Percentiles rank a stretch among this genome's conserved stretches.
phyloP scores from a whole-genome alignment of 768 basidiomycete genomes.

The Scleroderma bovista region DNA sequence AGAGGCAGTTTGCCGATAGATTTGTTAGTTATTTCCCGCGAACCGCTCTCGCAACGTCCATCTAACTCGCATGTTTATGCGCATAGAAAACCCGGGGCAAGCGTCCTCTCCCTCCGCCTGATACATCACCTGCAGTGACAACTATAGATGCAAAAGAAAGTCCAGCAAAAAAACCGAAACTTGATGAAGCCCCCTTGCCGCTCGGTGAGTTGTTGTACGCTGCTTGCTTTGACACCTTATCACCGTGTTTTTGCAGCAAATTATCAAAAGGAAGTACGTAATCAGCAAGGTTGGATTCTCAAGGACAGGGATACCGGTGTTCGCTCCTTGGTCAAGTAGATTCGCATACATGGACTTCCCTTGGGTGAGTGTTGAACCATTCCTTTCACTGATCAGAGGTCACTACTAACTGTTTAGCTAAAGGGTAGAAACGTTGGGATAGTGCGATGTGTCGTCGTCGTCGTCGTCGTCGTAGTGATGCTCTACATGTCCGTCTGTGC shows the following conservation, averaged over 20 bases:
- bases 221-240: not conserved
- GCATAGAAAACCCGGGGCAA: slow-evolving; percentile 56
- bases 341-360: not conserved
- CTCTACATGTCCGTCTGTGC: too few species aligned
- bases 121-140: slow-evolving; percentile 29
- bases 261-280: slow-evolving; percentile 39
- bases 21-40: slow-evolving; percentile 41
- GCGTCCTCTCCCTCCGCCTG: slow-evolving; percentile 38
- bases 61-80: not conserved
- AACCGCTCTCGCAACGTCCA: not conserved
- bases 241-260: slow-evolving; percentile 21
- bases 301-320: slow-evolving; percentile 41
- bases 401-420: slow-evolving; percentile 6
- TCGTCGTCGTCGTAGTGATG: too few species aligned
- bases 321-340: slow-evolving; percentile 39
- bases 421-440: too few species aligned
- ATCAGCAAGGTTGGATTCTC: slow-evolving; percentile 33
- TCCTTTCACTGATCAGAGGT: not conserved
- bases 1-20: slow-evolving; percentile 53
- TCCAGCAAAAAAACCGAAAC: slow-evolving; percentile 37
- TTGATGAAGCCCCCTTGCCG: slow-evolving; percentile 15
- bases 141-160: slow-evolving; percentile 28
- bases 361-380: slow-evolving; percentile 11
- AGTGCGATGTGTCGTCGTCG: too few species aligned
- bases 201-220: slow-evolving; percentile 26